A percentile compares a stretch with the other conserved stretches of the same genome.
Conservation (phyloP, 257 asterid species). For the Nicotiana obtusifolia region DNA sequence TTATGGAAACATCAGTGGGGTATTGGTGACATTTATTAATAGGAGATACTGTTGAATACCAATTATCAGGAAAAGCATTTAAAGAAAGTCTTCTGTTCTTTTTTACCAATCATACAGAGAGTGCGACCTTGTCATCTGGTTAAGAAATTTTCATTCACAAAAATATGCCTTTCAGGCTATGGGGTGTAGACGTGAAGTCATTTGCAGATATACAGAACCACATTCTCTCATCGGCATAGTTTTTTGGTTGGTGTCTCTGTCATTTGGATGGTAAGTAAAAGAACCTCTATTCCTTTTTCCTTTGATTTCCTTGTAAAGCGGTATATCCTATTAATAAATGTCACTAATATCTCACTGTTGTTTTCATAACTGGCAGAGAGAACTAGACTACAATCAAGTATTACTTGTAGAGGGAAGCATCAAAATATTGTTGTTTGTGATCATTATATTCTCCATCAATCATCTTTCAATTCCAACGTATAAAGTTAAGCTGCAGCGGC, state of each 20-base stretch:
- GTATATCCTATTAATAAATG: not conserved
- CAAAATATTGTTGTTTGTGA: not conserved
- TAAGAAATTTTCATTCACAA: not conserved
- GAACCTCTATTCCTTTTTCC: not conserved
- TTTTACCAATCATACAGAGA: not conserved
- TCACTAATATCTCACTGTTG: not conserved
- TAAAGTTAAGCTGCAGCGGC: not conserved
- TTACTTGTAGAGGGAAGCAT: not conserved
- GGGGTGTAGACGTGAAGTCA: slow-evolving; percentile 79
- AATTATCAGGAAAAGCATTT: not conserved
- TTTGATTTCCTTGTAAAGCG: not conserved
- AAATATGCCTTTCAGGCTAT: slow-evolving; percentile 47
- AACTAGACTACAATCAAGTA: not conserved
- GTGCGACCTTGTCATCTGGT: not conserved
- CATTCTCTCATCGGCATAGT: slow-evolving; percentile 22
- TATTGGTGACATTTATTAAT: not conserved
- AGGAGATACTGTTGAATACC: not conserved
- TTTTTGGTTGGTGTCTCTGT: not conserved
- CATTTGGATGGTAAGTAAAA: slow-evolving; percentile 4
- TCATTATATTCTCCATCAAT: not conserved
- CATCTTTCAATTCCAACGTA: not conserved
- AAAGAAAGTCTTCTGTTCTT: not conserved
- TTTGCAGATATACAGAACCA: slow-evolving; percentile 61
- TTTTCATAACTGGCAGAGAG: slow-evolving; percentile 1
- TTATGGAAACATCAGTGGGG: not conserved